Conservation (phyloP, 257 asterid genomes). For the Nicotiana tabacum region DNA sequence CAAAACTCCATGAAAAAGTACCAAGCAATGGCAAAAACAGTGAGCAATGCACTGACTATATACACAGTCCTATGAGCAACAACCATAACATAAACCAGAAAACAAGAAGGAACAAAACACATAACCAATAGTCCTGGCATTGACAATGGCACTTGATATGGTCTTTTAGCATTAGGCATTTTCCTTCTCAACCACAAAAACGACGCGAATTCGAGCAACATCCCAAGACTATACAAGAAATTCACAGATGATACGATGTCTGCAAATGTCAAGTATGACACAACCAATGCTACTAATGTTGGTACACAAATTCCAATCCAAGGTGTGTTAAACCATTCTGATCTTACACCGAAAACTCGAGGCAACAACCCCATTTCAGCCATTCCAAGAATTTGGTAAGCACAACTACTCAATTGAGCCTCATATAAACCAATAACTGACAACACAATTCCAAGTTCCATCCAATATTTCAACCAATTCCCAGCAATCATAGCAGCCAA, state of each 20-base stretch:
- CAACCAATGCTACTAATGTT: conserved; percentile 34
- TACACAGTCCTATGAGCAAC: conserved; percentile 48
- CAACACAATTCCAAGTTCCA: conserved; percentile 54
- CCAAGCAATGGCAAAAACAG: conserved; percentile 43
- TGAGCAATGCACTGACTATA: conserved; percentile 47
- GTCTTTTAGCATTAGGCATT: conserved; percentile 30
- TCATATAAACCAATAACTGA: conserved; percentile 51
- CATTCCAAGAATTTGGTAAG: conserved; percentile 57
- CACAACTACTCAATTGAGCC: conserved; percentile 56
- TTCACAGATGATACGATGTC: conserved; percentile 47
- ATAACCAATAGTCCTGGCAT: conserved; percentile 38
- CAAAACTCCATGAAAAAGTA: conserved; percentile 46
- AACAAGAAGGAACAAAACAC: conserved; percentile 55
- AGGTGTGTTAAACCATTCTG: conserved; percentile 58
- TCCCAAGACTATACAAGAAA: conserved; percentile 63
- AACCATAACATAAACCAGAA: conserved; percentile 49
- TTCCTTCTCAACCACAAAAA: conserved; percentile 47
- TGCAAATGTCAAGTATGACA: conserved; percentile 35
- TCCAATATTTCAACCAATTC: conserved; percentile 55
- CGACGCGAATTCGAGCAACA: conserved; percentile 57
- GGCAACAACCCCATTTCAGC: conserved; percentile 53
- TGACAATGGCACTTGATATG: conserved; percentile 46
- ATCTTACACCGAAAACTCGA: conserved; percentile 24
- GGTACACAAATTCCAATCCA: conserved; percentile 56
- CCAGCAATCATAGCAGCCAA: conserved; percentile 44